phyloP scores from a whole-genome alignment of 106 monocot genomes.

The Alisma plantagoaquatica region DNA sequence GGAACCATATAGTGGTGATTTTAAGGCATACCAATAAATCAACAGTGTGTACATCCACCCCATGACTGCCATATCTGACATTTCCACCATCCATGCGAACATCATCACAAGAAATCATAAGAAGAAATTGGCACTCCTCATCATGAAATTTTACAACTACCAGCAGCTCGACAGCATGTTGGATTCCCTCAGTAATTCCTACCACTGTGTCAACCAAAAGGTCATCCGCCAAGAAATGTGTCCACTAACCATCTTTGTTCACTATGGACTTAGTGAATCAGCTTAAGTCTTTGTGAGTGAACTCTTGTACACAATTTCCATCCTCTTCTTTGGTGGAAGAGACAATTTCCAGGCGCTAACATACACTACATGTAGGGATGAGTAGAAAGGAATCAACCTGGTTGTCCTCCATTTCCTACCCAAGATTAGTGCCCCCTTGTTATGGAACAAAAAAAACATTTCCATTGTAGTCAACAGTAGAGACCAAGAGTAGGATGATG shows the following conservation, averaged over 20 bases:
- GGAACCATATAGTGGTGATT: not conserved
- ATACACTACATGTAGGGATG: too few species aligned
- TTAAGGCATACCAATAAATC: constrained; percentile 12
- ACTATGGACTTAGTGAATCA: constrained; percentile 4
- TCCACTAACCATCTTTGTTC: constrained; percentile 4
- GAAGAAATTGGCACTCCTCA: constrained; percentile 6
- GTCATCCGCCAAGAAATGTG: constrained; percentile 9
- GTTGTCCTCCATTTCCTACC: too few species aligned
- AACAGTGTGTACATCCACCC: constrained; percentile 8
- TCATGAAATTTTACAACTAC: constrained; percentile 11
- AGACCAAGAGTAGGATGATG: too few species aligned
- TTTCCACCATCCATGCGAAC: constrained; percentile 12
- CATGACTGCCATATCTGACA: constrained; percentile 16
- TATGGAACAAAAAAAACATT: too few species aligned
- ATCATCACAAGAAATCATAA: constrained; percentile 8
- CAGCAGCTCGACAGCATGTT: constrained; percentile 5
- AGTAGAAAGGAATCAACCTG: too few species aligned
- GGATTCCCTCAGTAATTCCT: not conserved
- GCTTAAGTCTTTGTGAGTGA: constrained; percentile 9
- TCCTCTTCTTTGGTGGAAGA: constrained; percentile 13
- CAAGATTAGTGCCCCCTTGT: too few species aligned
- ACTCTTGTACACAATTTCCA: constrained; percentile 3
- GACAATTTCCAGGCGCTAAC: constrained; percentile 8
- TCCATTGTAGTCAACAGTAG: too few species aligned
- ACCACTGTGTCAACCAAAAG: constrained; percentile 4